Conservation (phyloP, 495 filamentous ascomycete species). For the Daldinia caldariorum region DNA sequence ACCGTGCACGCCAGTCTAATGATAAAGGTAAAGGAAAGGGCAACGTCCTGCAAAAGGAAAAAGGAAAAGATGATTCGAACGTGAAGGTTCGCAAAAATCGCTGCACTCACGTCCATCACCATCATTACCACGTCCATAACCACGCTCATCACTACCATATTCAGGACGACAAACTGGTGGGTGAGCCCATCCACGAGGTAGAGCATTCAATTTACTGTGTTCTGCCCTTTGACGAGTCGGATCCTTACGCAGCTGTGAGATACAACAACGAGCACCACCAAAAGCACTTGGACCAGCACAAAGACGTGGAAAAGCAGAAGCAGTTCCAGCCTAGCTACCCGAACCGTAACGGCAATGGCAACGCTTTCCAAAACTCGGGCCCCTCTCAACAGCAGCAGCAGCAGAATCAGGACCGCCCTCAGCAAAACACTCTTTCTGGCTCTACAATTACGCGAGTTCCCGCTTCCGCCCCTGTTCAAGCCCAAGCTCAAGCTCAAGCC, state of each 20-base stretch:
- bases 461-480: too few relatives aligned
- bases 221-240: background rate
- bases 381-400: background rate
- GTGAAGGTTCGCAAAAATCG: background rate
- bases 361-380: background rate
- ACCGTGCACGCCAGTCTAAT: background rate
- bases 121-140: background rate
- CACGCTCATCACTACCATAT: constrained; percentile 1
- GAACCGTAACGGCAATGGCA: background rate
- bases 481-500: background rate
- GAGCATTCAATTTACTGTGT: background rate
- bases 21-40: background rate
- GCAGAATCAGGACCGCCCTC: too few relatives aligned
- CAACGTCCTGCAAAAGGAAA: background rate
- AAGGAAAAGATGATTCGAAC: background rate
- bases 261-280: background rate
- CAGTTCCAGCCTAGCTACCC: background rate
- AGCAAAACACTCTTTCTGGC: background rate
- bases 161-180: background rate
- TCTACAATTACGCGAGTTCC: background rate
- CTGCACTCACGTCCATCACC: constrained; percentile 10
- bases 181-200: background rate
- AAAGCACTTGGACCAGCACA: background rate
- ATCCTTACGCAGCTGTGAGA: background rate
- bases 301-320: background rate